Base-by-base conservation (phyloP, 768 basidiomycete genomes). In the Mycena floridula region DNA sequence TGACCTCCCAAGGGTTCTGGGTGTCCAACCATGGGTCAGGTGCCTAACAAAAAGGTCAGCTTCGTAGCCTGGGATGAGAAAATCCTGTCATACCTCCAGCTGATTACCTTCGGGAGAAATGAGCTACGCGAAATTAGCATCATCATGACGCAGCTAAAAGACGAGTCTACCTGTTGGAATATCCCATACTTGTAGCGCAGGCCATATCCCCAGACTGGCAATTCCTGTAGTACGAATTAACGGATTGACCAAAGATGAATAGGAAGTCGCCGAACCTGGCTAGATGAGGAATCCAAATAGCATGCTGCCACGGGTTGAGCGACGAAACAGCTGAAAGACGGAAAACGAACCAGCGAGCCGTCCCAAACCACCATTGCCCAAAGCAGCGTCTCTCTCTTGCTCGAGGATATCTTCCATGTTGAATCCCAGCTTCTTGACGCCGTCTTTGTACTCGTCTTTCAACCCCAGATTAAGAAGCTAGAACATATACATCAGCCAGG, bases 201-300 rank as follows among this genome's bases (percentile, higher is more conserved):
- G 35, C 93, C 93, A 55, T 97, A 97, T 37, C 95, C 95, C 92
- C 93, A 97, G 20, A 90, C 77, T 0, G 95, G 95, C 4, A 97
- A 75, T 62, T 94, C 85, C 57, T 76, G 59, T 16, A 25, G n/a
- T 4, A n/a, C n/a, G n/a, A n/a, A n/a, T n/a, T n/a, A 23, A n/a
- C 32, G 32, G 9, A 13, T 23, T 37, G 42, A 53, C 79, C 82
- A 45, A 76, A 77, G 76, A 77, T 79, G 18, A 74, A n/a, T 12
- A 3, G 11, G 37, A 37, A 37, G 25, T 13, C 67, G 1, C 13
- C 84, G 67, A 54, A 89, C 81, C 57, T 90, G 82, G 7, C 87
- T 88, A 3, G 94, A 84, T 20, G 82, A 80, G n/a, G 88, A 90
- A 59, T 97, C 94, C 42, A 96, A 80, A 60, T 97, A 99, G 68